Percentiles rank a stretch among this genome's conserved stretches.
Conservation (phyloP, 2,329 filamentous ascomycete genomes). For the Helicocarpus griseus region DNA sequence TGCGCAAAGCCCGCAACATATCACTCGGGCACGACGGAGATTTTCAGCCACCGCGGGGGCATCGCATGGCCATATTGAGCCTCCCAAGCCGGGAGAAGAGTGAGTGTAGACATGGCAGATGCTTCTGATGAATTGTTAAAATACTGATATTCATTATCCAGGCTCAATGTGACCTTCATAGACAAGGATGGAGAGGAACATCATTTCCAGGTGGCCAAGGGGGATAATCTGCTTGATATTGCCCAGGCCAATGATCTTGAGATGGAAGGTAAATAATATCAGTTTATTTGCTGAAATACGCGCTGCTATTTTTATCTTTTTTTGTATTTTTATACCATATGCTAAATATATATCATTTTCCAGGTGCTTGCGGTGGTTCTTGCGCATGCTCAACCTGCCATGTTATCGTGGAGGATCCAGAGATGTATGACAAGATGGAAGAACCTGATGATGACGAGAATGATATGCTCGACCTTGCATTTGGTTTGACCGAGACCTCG, state of each 20-base stretch:
- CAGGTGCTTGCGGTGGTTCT: slow-evolving; percentile 81
- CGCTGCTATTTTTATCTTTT: neutral
- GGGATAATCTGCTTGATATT: slow-evolving; percentile 91
- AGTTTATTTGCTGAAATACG: neutral
- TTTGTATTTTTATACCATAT: neutral
- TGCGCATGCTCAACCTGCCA: slow-evolving; percentile 92
- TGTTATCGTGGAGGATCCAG: slow-evolving; percentile 67
- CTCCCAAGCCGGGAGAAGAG: slow-evolving; percentile 88
- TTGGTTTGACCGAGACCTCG: slow-evolving; percentile 77
- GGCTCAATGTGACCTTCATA: slow-evolving; percentile 81
- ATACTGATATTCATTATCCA: slow-evolving; percentile 25
- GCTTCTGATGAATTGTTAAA: neutral
- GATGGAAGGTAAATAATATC: slow-evolving; percentile 65
- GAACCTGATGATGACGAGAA: slow-evolving; percentile 74
- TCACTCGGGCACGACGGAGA: slow-evolving; percentile 30
- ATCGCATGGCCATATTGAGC: slow-evolving; percentile 68
- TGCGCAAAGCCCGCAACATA: slow-evolving; percentile 10
- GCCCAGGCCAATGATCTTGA: slow-evolving; percentile 90
- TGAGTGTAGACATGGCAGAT: slow-evolving; percentile 36
- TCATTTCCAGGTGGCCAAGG: slow-evolving; percentile 69
- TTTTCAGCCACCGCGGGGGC: slow-evolving; percentile 57
- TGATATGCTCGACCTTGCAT: slow-evolving; percentile 84
- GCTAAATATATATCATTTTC: neutral
- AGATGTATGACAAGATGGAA: slow-evolving; percentile 66
- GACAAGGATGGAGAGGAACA: slow-evolving; percentile 75